Percentiles rank a stretch among this genome's conserved stretches.
Conservation (phyloP, 352 stramenopile genomes). For the Halophytophthora batemanensis region DNA sequence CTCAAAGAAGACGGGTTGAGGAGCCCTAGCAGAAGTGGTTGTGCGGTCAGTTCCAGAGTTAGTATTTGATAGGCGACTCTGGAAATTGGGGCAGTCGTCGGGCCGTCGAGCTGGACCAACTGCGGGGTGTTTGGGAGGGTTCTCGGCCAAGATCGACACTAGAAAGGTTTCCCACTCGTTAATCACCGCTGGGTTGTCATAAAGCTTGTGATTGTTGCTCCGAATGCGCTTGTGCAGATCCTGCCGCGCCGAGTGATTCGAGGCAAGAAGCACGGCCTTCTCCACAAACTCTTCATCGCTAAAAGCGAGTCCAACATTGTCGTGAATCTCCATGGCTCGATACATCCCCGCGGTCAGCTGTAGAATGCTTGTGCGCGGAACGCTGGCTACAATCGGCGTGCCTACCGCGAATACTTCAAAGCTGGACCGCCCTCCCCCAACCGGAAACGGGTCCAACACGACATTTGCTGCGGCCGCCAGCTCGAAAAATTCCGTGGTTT, state of each 20-base stretch:
- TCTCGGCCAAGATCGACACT: conserved; percentile 12
- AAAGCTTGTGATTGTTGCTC: conserved; percentile 30
- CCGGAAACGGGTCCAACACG: conserved; percentile 61
- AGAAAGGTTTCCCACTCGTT: conserved; percentile 47
- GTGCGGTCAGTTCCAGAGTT: background rate
- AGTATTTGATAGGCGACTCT: background rate
- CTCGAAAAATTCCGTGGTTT: conserved; percentile 34
- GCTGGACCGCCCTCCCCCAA: conserved; percentile 52
- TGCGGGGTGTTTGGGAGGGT: background rate
- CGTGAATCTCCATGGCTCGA: conserved; percentile 35
- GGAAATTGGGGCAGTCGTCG: background rate
- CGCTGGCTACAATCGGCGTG: conserved; percentile 54
- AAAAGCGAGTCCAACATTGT: conserved; percentile 22
- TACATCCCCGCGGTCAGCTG: conserved; percentile 71
- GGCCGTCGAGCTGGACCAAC: background rate
- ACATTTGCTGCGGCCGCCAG: conserved; percentile 43
- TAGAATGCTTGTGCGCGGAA: conserved; percentile 49
- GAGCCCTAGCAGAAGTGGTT: no score
- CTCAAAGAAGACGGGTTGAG: no score
- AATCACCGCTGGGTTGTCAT: conserved; percentile 27
- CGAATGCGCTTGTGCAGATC: conserved; percentile 27
- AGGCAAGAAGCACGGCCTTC: conserved; percentile 26
- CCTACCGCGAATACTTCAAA: conserved; percentile 62
- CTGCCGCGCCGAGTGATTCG: conserved; percentile 13
- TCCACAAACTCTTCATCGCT: conserved; percentile 22